Conservation (phyloP, 2,329 filamentous ascomycete species). For the Immersiporthe knoxdaviesiana region DNA sequence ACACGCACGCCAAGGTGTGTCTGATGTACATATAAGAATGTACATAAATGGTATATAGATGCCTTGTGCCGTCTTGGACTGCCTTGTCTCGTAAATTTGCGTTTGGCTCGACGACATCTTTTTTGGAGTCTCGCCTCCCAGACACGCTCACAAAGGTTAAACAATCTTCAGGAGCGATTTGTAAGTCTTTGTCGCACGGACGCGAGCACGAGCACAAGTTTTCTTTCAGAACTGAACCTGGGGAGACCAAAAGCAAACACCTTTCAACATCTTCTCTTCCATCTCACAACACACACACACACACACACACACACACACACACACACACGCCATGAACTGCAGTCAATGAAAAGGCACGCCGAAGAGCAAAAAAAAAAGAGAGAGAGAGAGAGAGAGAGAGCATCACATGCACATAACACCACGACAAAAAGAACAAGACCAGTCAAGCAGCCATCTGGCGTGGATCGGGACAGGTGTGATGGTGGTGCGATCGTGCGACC, state of each 20-base stretch:
- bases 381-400: neutral
- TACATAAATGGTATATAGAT: neutral
- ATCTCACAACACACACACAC: neutral
- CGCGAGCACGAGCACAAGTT: neutral
- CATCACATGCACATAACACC: neutral
- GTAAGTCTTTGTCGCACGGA: constrained; percentile 5
- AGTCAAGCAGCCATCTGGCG: neutral
- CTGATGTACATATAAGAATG: neutral
- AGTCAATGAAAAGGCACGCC: neutral
- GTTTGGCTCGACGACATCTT: neutral
- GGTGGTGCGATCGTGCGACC: constrained; percentile 7
- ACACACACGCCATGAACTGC: neutral
- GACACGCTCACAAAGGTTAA: neutral
- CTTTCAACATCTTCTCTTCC: neutral
- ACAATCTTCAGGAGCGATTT: neutral
- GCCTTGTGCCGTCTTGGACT: neutral
- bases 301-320: too few relatives aligned
- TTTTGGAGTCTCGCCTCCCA: neutral
- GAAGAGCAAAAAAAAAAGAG: neutral
- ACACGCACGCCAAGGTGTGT: neutral
- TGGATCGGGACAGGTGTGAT: neutral
- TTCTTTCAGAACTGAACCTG: neutral
- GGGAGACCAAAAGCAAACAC: neutral
- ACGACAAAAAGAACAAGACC: neutral
- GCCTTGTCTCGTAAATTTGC: neutral